Base-by-base conservation (phyloP, 2,329 filamentous ascomycete genomes). In the Blastomyces emzantsi region DNA sequence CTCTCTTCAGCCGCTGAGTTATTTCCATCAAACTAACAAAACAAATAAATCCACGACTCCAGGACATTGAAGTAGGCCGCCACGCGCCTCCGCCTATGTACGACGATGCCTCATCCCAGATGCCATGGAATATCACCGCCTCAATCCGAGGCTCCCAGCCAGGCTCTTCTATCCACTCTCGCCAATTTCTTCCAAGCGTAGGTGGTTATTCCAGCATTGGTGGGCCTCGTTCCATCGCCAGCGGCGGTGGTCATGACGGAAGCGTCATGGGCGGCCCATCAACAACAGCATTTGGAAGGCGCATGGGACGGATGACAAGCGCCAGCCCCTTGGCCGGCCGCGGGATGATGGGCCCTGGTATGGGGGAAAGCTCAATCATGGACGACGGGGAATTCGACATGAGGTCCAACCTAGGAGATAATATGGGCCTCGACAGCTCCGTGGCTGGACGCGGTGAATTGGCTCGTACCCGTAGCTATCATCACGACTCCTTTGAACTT, bases 31-130 rank as follows among this genome's bases (percentile, higher is more conserved):
- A 9, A 45, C 56, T 25, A 28, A 59, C 36, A 45, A 6, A 13
- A 5, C 33, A 55, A 54, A 11, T 17, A 39, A 9, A 9, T 41
- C 39, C 15, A 45, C 41, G 47, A 41, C 25, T 22, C 45, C 66
- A 79, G 66, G 83, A 83, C 9, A 73, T 88, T 25, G 91, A 95
- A 73, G 74, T 90, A 30, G 89, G 87, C 25, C 85, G 90, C 75
- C 85, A 90, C 52, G 88, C 84, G 0, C 83, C 80, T 0, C 81
- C 84, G 0, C 83, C 84, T 8, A 81, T 94, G 62, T 84, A 85
- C 4, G 89, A 95, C 64, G 83, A 87, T 62, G 83, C 83, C 36
- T 84, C 84, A 30, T 84, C 82, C 4, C 77, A 82, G n/a, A 85
- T 89, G 81, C 87, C 87, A 13, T 90, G 87, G 87, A 89, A 89